Conservation (phyloP, 2,329 filamentous ascomycete species). For the Aplosporella prunicola region DNA sequence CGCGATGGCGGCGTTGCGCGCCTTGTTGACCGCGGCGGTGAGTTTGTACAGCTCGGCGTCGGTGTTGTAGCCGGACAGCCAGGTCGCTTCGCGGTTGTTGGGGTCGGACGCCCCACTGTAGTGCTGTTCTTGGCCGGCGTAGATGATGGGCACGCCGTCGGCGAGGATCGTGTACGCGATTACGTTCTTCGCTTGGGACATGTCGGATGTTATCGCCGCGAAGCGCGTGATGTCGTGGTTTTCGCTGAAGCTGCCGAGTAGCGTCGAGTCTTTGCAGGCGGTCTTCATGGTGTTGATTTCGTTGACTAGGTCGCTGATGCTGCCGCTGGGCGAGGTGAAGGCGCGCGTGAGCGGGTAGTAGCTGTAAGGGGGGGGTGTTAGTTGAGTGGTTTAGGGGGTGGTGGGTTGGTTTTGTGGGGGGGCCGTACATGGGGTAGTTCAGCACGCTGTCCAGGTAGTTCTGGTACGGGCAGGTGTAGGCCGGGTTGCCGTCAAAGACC, state of each 20-base stretch:
- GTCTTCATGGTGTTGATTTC: constrained; percentile 21
- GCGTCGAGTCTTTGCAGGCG: constrained; percentile 28
- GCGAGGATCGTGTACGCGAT: constrained; percentile 29
- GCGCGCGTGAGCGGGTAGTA: constrained; percentile 31
- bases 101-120: constrained; percentile 28
- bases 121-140: constrained; percentile 35
- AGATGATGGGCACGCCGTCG: constrained; percentile 36
- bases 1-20: constrained; percentile 35
- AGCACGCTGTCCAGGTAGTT: constrained; percentile 27
- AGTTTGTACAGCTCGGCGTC: constrained; percentile 30
- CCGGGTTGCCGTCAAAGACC: constrained; percentile 24
- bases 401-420: not conserved
- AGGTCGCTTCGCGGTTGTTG: constrained; percentile 31
- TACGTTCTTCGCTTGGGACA: constrained; percentile 29
- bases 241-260: constrained; percentile 31
- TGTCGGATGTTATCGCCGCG: constrained; percentile 26
- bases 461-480: constrained; percentile 27
- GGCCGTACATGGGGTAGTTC: constrained; percentile 23
- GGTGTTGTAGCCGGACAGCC: constrained; percentile 33
- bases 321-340: constrained; percentile 26
- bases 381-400: not conserved
- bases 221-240: constrained; percentile 36
- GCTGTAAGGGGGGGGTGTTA: constrained; percentile 2
- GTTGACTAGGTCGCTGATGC: constrained; percentile 30
- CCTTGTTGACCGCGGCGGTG: constrained; percentile 30